Evolutionary conservation across 768 basidiomycete species (phyloP), one percentile per base, ranked within the genome.

Genomic region (Russula lepida): DNA sequence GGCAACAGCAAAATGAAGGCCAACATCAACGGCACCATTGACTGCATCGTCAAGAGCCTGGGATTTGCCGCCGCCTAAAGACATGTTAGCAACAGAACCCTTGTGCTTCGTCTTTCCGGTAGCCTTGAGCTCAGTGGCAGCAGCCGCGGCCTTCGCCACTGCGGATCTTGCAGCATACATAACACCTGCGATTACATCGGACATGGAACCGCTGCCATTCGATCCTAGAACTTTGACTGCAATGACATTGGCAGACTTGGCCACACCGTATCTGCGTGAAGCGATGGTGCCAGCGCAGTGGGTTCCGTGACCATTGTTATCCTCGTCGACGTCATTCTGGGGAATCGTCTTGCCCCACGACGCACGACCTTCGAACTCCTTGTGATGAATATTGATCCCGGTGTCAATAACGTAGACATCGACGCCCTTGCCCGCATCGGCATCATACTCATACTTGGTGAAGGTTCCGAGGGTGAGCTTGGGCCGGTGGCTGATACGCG

Each of bases 71-170:
- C 97, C 97, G 64, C 97, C 97, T 55, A 99, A 86, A 72, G 87
- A 89, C 97, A 99, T 97, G 80, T 95, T 95, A 53, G 88, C 91
- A 56, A 95, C 93, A 19, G 92, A 93, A 25, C 97, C 97, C 78
- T 93, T 95, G 81, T 95, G 90, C 47, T 75, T 75, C 57, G 87
- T 88, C 76, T 81, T 85, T 56, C 91, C 89, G 21, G 90, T 92
- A 32, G 80, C 78, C 55, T 77, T 80, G 63, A 81, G 71, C 71
- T 95, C 91, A 12, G 80, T 79, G 8, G 74, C 76, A 19, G 92
- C 88, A 17, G 78, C 78, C n/a, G 68, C 69, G 0, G 81, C 81
- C 71, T 86, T 90, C 27, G 71, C 66, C 43, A 73, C 70, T 6
- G 89, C 83, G 19, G 73, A 58, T 17, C 69, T 63, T 3, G 82